Evolutionary conservation across 371 early-diverging fungal species (phyloP).

Genomic region (Rhizopus arrhizus): DNA sequence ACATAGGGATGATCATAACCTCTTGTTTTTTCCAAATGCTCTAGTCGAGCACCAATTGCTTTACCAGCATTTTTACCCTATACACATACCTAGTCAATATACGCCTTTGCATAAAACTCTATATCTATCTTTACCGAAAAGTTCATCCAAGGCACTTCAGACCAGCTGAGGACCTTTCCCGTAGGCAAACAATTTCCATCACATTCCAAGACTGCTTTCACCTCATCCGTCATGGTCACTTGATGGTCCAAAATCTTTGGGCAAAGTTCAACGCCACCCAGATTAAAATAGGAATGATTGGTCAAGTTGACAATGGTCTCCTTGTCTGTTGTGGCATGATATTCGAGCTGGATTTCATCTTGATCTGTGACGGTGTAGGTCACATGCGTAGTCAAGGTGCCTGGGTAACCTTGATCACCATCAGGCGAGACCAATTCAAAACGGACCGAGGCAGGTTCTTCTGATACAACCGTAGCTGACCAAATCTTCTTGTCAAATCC

Average conservation of each 20-base stretch:
- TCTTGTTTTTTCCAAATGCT: constrained; percentile 37
- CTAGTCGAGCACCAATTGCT: constrained; percentile 48
- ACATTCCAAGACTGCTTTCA: constrained; percentile 56
- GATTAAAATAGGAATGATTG: constrained; percentile 52
- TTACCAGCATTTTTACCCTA: constrained; percentile 43
- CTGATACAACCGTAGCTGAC: constrained; percentile 42
- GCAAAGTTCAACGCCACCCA: constrained; percentile 50
- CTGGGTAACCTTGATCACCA: constrained; percentile 55
- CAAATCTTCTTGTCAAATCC: constrained; percentile 52
- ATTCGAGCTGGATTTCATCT: constrained; percentile 37
- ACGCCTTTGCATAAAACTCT: no score
- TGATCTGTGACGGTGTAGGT: constrained; percentile 49
- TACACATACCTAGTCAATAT: constrained; percentile 22
- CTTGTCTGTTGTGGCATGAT: constrained; percentile 40
- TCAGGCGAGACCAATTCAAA: constrained; percentile 47
- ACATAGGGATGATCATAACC: constrained; percentile 73
- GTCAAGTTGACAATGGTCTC: constrained; percentile 43
- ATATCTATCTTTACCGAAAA: constrained; percentile 43
- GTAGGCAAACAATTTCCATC: constrained; percentile 67
- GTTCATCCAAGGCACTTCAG: constrained; percentile 52
- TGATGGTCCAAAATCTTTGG: constrained; percentile 53
- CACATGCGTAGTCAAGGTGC: constrained; percentile 39
- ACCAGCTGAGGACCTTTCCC: constrained; percentile 53
- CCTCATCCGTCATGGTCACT: constrained; percentile 49
- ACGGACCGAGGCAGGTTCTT: constrained; percentile 43